Base-by-base conservation (phyloP, 768 basidiomycete genomes). In the Leccinellum luteum region DNA sequence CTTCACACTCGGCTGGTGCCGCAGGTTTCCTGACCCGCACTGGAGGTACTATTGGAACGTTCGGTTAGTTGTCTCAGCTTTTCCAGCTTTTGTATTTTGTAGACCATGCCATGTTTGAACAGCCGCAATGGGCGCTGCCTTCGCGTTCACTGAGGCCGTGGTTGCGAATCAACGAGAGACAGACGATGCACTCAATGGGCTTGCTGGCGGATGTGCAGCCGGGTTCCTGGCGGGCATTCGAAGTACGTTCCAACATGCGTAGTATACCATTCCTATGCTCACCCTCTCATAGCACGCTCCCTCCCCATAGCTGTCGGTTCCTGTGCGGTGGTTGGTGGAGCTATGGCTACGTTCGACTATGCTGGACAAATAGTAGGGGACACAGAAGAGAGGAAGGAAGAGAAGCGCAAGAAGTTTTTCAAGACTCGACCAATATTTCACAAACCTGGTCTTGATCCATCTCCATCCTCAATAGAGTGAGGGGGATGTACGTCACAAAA, bases 111-210 rank as follows among this genome's bases (percentile, higher is more conserved):
- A 30, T 55, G 25, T 34, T 54, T 57, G 35, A 55, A 54, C 54
- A 97, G 94, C 91, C 66, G 92, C 89, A 21, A 91, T 96, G 86
- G 94, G 91, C 27, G 86, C 85, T 59, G 81, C 90, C 5, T 98
- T 90, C 69, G 89, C 91, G 10, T 81, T 89, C 63, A 90, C 90
- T 2, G 92, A 96, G 71, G 79, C 90, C 6, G 75, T 80, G 28
- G 84, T 91, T 21, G 91, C 92, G 54, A 98, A 98, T 73, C 75
- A 85, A 59, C 83, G 94, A 55, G 80, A 85, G 73, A 85, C 77
- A 62, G 80, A 92, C 60, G 95, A 98, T 70, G 79, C 87, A 43
- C 66, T 90, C 59, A 97, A 94, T 66, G 89, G 90, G 50, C 88
- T 87, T 48, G 84, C 85, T 52, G 94, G 90, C 54, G 94, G 89